These are phyloP conservation scores for Phlebiopsis gigantea DNA, from an alignment of 768 basidiomycete genomes.

Conservation along the genomic window DNA sequence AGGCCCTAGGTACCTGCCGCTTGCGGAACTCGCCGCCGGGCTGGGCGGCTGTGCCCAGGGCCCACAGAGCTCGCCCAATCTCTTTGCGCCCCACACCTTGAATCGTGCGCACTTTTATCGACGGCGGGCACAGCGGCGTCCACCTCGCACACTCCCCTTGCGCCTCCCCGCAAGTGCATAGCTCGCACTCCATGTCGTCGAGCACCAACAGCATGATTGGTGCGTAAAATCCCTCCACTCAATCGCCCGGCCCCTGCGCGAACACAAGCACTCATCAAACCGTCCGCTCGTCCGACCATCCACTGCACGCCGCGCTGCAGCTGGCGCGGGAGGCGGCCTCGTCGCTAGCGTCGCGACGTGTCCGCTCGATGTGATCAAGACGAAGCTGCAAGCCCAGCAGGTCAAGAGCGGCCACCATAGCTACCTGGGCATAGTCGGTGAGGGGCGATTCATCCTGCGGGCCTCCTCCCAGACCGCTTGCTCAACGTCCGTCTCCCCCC, in stretches of 20 bases:
- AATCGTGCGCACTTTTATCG: neutral
- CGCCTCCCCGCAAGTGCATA: slow-evolving; percentile 50
- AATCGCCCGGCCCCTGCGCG: neutral
- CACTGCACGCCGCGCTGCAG: slow-evolving; percentile 30
- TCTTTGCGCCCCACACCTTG: neutral
- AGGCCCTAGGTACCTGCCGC: too few species aligned
- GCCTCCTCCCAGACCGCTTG: slow-evolving; percentile 12
- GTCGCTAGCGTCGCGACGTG: slow-evolving; percentile 92
- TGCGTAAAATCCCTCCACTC: slow-evolving; percentile 34
- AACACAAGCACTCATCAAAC: neutral
- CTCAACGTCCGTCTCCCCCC: slow-evolving; percentile 20
- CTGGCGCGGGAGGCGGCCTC: slow-evolving; percentile 94
- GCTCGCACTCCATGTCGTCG: slow-evolving; percentile 64
- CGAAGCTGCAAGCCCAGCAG: slow-evolving; percentile 92
- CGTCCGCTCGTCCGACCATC: slow-evolving; percentile 1
- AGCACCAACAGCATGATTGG: slow-evolving; percentile 80
- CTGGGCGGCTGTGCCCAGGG: slow-evolving; percentile 5
- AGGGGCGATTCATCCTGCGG: slow-evolving; percentile 17
- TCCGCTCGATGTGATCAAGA: slow-evolving; percentile 97
- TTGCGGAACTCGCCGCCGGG: neutral
- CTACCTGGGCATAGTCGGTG: slow-evolving; percentile 76
- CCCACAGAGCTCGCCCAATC: neutral
- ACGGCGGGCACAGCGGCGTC: neutral
- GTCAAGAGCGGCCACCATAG: slow-evolving; percentile 59
- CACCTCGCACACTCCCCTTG: neutral